These are phyloP conservation scores for Sphagnum contortum DNA, from an alignment of 225 moss, liverwort and hornwort species.

Conservation along the genomic window DNA sequence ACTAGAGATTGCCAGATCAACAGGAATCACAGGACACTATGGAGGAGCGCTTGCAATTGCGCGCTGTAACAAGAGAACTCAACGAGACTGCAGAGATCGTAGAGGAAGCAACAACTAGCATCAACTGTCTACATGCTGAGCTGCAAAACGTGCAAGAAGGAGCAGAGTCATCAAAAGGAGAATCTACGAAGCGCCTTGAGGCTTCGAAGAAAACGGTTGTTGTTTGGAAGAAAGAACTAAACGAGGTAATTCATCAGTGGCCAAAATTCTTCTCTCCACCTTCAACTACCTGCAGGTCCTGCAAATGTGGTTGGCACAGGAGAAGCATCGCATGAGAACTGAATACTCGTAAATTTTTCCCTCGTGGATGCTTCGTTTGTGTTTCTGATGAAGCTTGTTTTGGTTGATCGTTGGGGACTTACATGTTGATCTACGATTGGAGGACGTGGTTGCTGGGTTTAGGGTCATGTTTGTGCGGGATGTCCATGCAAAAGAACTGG, in stretches of 20 bases:
- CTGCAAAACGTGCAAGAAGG: constrained; percentile 18
- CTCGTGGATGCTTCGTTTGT: too few relatives aligned
- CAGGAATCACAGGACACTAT: constrained; percentile 15
- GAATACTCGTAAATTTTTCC: too few relatives aligned
- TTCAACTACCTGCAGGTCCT: too few relatives aligned
- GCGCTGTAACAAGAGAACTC: constrained; percentile 15
- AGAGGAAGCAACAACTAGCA: constrained; percentile 28
- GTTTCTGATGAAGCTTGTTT: too few relatives aligned
- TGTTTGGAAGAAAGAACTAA: constrained; percentile 21
- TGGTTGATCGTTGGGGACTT: too few relatives aligned
- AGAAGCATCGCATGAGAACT: too few relatives aligned
- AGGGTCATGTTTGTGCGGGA: constrained; percentile 28
- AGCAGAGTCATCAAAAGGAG: constrained; percentile 7
- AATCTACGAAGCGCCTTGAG: constrained; percentile 17
- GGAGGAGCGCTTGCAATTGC: constrained; percentile 11
- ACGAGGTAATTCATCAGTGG: constrained; percentile 11
- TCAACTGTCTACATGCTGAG: constrained; percentile 29
- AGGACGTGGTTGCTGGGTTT: constrained; percentile 29
- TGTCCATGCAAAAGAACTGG: constrained; percentile 25
- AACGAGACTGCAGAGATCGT: constrained; percentile 21
- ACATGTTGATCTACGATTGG: constrained; percentile 36
- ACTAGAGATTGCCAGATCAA: constrained; percentile 17
- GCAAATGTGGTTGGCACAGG: too few relatives aligned
- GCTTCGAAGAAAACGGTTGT: constrained; percentile 14
- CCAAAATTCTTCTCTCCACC: too few relatives aligned